Percentiles rank a stretch among this genome's conserved stretches.
These are phyloP conservation scores for Phylloporus scabripes DNA, from an alignment of 768 basidiomycete genomes.

Conservation along the genomic window DNA sequence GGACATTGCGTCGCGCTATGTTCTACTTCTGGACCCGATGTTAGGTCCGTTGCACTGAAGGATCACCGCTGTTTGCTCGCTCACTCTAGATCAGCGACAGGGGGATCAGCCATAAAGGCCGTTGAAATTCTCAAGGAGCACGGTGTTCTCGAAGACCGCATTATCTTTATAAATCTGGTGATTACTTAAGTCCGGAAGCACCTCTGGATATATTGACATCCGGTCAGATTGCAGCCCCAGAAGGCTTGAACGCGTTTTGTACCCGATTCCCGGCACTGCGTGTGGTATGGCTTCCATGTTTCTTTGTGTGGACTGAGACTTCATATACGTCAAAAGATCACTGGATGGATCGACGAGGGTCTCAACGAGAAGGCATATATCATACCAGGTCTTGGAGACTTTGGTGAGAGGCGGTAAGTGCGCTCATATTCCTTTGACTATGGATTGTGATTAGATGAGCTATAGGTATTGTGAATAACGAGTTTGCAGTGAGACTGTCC, in stretches of 20 bases:
- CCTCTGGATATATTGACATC: background rate
- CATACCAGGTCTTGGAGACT: constrained; percentile 94
- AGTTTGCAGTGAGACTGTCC: background rate
- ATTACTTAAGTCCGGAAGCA: background rate
- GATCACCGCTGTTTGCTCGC: background rate
- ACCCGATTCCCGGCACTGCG: constrained; percentile 66
- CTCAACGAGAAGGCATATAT: constrained; percentile 90
- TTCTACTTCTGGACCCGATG: constrained; percentile 96
- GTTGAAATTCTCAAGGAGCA: constrained; percentile 90
- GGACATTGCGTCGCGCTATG: constrained; percentile 88
- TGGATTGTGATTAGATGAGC: background rate
- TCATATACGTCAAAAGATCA: constrained; percentile 51
- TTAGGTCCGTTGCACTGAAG: constrained; percentile 52
- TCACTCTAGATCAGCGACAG: constrained; percentile 56
- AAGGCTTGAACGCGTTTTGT: constrained; percentile 82
- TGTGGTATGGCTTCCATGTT: constrained; percentile 50
- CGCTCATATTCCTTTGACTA: background rate
- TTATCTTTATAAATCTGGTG: constrained; percentile 92
- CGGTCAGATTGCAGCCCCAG: constrained; percentile 77
- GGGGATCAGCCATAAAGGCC: constrained; percentile 96
- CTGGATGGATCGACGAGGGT: constrained; percentile 93
- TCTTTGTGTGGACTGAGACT: background rate
- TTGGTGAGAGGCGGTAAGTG: constrained; percentile 79
- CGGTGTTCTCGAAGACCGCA: constrained; percentile 90
- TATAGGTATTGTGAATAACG: constrained; percentile 22